Evolutionary conservation across 106 monocot genomes (phyloP), one percentile per base, ranked within the genome.

Genomic region (Cymbidium sinense): DNA sequence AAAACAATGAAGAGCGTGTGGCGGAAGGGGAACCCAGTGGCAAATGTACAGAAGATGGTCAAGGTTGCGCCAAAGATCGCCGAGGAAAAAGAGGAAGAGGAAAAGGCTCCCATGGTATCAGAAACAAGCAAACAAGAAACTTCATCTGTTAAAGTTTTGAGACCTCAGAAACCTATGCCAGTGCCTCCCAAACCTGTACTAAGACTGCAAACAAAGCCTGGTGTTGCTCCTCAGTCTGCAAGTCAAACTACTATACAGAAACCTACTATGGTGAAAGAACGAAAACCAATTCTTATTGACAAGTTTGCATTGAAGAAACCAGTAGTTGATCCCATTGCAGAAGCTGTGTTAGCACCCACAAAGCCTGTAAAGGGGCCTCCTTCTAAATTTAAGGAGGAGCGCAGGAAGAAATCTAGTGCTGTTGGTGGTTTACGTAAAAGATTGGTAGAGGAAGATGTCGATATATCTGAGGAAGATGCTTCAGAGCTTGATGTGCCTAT

Each of bases 1-100:
- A 95, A 93, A 34, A 88, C 95, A 5, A 64, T 93, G 31, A 99
- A 95, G 86, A 99, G 93, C 54, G 99, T 99, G 29, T 99, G 99
- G 99, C 90, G 87, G 64, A 99, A 91, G 83, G 99, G 99, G 18
- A 93, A 88, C 72, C 88, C 99, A 0, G 90, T 93, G 65, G 77
- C 87, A 1, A 86, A 83, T 77, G 86, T 94, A 15, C 87, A 92
- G 67, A 92, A 85, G 77, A 84, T 87, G 2, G 87, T 92, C 39
- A 99, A 83, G 36, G 90, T 88, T 65, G 25, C 82, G 10, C 87
- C 90, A 0, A 88, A 80, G 70, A 76, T 81, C 13, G 61, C 82
- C 20, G 85, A 77, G 41, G 84, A 50, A 75, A 81, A 64, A 81
- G 79, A 74, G 20, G 78, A 75, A 65, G 84, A 41, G 64, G 17